These are phyloP conservation scores for Rehmannia glutinosa DNA, from an alignment of 257 asterid genomes.

Conservation along the genomic window DNA sequence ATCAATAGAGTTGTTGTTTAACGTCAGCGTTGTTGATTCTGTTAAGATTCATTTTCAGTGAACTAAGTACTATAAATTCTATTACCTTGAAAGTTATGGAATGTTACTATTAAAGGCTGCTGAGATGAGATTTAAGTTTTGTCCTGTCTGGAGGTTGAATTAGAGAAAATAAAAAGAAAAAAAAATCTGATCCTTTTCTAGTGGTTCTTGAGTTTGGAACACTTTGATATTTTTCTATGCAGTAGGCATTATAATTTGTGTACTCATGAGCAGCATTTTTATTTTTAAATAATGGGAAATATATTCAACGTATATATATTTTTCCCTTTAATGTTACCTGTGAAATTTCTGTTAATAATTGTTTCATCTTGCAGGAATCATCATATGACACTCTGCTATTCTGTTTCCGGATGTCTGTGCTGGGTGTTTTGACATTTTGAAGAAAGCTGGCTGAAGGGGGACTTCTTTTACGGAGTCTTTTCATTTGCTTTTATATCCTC, in stretches of 20 bases:
- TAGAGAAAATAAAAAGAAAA: background rate
- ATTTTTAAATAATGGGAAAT: background rate
- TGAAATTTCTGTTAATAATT: slow-evolving; percentile 4
- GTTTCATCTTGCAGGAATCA: slow-evolving; percentile 2
- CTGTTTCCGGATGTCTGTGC: slow-evolving; percentile 10
- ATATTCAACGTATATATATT: background rate
- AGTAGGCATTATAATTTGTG: too few relatives aligned
- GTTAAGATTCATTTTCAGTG: background rate
- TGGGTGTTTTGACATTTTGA: too few relatives aligned
- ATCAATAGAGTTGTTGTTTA: background rate
- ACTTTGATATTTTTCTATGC: background rate
- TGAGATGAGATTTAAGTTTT: too few relatives aligned
- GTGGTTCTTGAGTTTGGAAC: background rate
- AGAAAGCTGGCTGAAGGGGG: slow-evolving; percentile 7
- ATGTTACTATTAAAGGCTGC: too few relatives aligned
- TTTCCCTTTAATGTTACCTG: background rate
- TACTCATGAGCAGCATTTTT: background rate
- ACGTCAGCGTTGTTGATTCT: background rate
- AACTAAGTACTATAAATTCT: too few relatives aligned
- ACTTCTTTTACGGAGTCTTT: background rate
- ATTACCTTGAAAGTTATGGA: too few relatives aligned
- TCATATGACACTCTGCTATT: too few relatives aligned
- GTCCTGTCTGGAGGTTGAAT: background rate
- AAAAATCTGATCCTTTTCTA: background rate
- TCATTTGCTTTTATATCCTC: slow-evolving; percentile 1